Base-by-base conservation (phyloP, 805 yeast species). In the Starmera amethionina region DNA sequence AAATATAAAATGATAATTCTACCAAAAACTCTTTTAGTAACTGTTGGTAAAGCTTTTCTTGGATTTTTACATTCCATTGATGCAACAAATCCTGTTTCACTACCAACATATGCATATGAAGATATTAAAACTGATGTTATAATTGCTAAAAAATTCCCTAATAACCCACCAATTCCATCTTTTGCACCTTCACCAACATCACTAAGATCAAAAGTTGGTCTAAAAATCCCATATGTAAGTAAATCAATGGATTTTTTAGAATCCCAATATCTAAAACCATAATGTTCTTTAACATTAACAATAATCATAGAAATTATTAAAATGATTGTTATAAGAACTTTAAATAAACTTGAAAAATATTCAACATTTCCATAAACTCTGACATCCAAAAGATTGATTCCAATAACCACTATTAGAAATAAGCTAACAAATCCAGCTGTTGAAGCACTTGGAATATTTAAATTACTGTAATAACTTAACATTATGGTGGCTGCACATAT, bases 31-130 rank as follows among this genome's bases (percentile, higher is more conserved):
- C 82, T 68, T 48, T 70, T 77, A 3, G 89, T 82, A 1, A 93
- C 90, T 10, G 79, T 70, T 1, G 94, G 94, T 14, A 85, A 65
- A 0, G 90, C 78, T 45, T 70, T 75, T 47, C 93, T 66, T 5
- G 95, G 95, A 47, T 82, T 79, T 44, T 79, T 67, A n/a, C 89
- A 83, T 57, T 85, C 95, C 57, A 89, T 84, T 7, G 90, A 87
- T 3, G 93, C 90, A 40, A 84, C 75, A 46, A 84, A 77, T 11
- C 86, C 89, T 56, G 81, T 77, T 49, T 85, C 95, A 1, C 88
- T 82, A 0, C 95, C 95, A 37, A 82, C 76, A 52, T 79, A 85
- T 0, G 94, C 82, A 57, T 80, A 85, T 0, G 86, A 68, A 0
- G 88, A 78, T 16, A 79, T 75, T 36, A 77, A 60, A 8, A 79